Conservation (phyloP, 495 filamentous ascomycete species). For the Platismatia glauca region DNA sequence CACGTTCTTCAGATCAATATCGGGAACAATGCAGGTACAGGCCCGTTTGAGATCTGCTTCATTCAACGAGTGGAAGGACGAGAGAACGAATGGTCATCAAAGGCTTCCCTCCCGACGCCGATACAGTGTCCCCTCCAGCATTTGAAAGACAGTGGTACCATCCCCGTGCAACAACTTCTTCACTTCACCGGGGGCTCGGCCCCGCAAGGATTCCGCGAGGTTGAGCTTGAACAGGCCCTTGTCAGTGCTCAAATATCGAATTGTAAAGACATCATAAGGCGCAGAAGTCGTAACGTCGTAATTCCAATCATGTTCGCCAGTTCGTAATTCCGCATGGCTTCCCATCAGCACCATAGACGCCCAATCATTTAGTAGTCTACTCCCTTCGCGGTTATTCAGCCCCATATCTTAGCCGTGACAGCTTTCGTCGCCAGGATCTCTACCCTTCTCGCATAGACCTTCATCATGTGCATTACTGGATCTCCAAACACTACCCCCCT, state of each 20-base stretch:
- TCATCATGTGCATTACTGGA: slow-evolving; percentile 70
- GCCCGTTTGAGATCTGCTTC: neutral
- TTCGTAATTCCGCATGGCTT: neutral
- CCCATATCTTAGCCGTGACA: slow-evolving; percentile 41
- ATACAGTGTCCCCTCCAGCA: neutral
- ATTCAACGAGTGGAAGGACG: neutral
- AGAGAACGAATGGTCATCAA: neutral
- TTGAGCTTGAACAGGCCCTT: neutral
- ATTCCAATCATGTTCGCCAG: neutral
- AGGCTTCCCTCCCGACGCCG: neutral
- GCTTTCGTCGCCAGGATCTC: slow-evolving; percentile 58
- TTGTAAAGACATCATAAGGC: neutral
- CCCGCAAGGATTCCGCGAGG: neutral
- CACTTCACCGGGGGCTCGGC: neutral
- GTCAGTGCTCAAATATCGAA: neutral
- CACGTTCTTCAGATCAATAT: no score
- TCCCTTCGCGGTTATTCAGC: neutral
- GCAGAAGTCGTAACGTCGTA: neutral
- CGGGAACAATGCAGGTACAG: no score
- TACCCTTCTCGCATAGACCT: slow-evolving; percentile 58
- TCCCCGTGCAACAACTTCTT: neutral
- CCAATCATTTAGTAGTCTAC: neutral
- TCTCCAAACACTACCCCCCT: slow-evolving; percentile 66
- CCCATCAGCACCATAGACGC: neutral
- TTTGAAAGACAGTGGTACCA: neutral